These are phyloP conservation scores for Protostelium mycophagum DNA, from an alignment of 78 protist species.

Conservation along the genomic window DNA sequence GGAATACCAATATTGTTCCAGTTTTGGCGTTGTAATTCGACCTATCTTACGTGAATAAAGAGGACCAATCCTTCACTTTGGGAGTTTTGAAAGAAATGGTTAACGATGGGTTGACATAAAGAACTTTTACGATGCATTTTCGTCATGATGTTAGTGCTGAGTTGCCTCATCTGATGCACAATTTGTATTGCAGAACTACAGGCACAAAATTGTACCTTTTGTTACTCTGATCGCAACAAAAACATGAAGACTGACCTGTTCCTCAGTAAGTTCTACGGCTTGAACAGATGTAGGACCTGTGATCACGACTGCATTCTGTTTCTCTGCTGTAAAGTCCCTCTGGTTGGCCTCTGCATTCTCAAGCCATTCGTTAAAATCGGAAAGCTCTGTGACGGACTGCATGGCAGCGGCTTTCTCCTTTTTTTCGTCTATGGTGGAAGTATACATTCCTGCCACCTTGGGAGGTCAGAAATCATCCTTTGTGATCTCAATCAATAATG, in stretches of 20 bases:
- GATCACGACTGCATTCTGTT: slow-evolving; percentile 56
- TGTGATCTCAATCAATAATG: neutral
- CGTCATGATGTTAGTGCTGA: no score
- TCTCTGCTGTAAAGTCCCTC: slow-evolving; percentile 52
- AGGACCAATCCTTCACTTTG: no score
- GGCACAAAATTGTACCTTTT: no score
- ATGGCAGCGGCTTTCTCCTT: neutral
- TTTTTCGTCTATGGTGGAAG: neutral
- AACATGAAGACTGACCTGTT: no score
- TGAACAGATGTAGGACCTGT: slow-evolving; percentile 13
- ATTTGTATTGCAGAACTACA: no score
- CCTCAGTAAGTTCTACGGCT: slow-evolving; percentile 35
- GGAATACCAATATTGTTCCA: slow-evolving; percentile 64
- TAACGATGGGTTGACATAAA: neutral
- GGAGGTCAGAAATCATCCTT: no score
- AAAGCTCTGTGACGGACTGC: neutral
- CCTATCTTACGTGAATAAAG: no score
- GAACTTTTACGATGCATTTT: slow-evolving; percentile 16
- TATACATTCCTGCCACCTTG: neutral
- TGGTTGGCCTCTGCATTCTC: slow-evolving; percentile 28
- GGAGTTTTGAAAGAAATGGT: no score
- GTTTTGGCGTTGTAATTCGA: neutral
- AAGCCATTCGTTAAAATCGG: neutral
- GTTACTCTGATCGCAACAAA: no score
- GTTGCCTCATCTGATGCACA: no score